These are phyloP conservation scores for Triglochin maritima DNA, from an alignment of 106 monocot species.

Conservation along the genomic window DNA sequence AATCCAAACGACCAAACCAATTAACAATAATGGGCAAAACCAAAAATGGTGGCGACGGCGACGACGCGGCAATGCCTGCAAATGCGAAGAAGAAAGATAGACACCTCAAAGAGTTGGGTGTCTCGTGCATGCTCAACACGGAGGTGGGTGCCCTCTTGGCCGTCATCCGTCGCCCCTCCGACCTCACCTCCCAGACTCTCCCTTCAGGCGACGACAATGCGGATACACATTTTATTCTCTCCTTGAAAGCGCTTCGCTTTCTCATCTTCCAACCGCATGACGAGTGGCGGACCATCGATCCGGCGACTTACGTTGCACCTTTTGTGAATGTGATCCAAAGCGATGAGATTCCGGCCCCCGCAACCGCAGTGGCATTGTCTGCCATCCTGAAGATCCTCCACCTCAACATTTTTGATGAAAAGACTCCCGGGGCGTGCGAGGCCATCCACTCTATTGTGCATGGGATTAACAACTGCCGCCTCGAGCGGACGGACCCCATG, in stretches of 20 bases:
- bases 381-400: slow-evolving; percentile 63
- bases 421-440: slow-evolving; percentile 58
- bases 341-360: slow-evolving; percentile 60
- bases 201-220: slow-evolving; percentile 8
- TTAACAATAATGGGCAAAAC: too few species aligned
- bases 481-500: slow-evolving; percentile 48
- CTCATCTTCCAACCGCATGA: slow-evolving; percentile 54
- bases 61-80: neutral
- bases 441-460: slow-evolving; percentile 51
- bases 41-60: too few species aligned
- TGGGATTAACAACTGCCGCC: slow-evolving; percentile 28
- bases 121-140: slow-evolving; percentile 96
- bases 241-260: slow-evolving; percentile 66
- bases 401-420: slow-evolving; percentile 58
- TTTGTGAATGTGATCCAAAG: slow-evolving; percentile 68
- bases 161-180: slow-evolving; percentile 55
- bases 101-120: slow-evolving; percentile 34
- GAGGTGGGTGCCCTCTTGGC: slow-evolving; percentile 79
- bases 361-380: slow-evolving; percentile 66
- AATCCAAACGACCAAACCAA: too few species aligned
- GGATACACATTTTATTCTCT: slow-evolving; percentile 31
- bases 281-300: slow-evolving; percentile 39
- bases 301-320: slow-evolving; percentile 43
- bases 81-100: neutral
- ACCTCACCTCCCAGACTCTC: slow-evolving; percentile 4